A percentile compares a stretch with the other conserved stretches of the same genome.
These are phyloP conservation scores for Rhododendron henanense DNA, from an alignment of 148 eudicot genomes.

Conservation along the genomic window DNA sequence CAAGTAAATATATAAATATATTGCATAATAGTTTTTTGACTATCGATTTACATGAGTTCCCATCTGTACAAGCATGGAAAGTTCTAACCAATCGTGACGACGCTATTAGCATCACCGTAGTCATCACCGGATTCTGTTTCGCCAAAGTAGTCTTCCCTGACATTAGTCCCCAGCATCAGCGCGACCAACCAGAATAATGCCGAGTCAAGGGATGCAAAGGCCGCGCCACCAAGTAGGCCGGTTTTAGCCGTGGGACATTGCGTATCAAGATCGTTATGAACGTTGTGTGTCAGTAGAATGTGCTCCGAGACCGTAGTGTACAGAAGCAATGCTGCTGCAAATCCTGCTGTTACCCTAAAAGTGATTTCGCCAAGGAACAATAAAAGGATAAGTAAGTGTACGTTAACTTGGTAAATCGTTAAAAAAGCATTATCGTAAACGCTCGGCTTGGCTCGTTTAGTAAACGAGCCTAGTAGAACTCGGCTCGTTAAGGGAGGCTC, in stretches of 20 bases:
- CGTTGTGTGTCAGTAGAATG: neutral
- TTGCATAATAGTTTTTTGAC: neutral
- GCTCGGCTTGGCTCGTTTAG: too few relatives aligned
- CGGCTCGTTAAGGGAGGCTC: too few relatives aligned
- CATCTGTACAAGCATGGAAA: neutral
- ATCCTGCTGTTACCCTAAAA: neutral
- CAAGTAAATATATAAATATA: neutral
- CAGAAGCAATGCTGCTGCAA: neutral
- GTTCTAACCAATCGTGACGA: neutral
- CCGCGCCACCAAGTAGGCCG: constrained; percentile 5
- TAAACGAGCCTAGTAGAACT: too few relatives aligned
- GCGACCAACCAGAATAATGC: neutral
- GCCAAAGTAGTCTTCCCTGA: neutral
- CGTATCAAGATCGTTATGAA: neutral
- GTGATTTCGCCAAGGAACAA: neutral
- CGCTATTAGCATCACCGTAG: neutral
- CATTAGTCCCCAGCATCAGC: neutral
- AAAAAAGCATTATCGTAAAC: neutral
- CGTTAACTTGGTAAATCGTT: neutral
- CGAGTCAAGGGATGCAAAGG: neutral
- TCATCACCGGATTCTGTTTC: neutral
- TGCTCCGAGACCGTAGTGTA: neutral
- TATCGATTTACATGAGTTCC: neutral
- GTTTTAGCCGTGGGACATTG: neutral
- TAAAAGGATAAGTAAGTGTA: neutral